Percentiles rank a stretch among this genome's conserved stretches.
Evolutionary conservation across 108 stramenopile genomes (phyloP).

Genomic region (Conticribra weissflogii): DNA sequence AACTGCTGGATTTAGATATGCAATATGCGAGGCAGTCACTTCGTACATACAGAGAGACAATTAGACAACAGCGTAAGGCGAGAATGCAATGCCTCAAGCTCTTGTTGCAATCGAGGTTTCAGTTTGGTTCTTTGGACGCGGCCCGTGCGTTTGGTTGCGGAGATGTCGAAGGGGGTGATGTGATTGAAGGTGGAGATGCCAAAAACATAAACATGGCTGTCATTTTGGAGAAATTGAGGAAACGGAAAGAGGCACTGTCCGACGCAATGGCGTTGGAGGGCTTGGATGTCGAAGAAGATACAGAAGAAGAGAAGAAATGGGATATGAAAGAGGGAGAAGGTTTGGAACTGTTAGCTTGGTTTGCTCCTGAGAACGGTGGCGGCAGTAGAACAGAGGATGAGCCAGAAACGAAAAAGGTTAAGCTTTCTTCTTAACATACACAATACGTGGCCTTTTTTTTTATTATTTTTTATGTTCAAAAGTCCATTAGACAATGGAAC

Average conservation of each 20-base stretch:
- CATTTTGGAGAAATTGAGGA: constrained; percentile 55
- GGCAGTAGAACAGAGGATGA: background rate
- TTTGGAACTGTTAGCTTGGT: constrained; percentile 56
- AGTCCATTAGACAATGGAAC: too few species aligned
- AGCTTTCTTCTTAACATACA: too few species aligned
- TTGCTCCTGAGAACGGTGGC: background rate
- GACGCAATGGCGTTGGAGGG: constrained; percentile 89
- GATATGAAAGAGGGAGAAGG: constrained; percentile 33
- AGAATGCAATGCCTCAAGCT: constrained; percentile 59
- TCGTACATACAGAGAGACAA: constrained; percentile 57
- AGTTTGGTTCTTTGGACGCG: constrained; percentile 78
- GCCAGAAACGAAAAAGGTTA: background rate
- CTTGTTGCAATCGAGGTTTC: constrained; percentile 73
- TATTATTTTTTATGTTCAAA: too few species aligned
- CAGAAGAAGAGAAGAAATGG: constrained; percentile 38
- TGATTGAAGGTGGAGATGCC: constrained; percentile 6
- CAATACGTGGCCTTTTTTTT: too few species aligned
- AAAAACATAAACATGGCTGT: constrained; percentile 1
- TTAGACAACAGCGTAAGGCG: constrained; percentile 64
- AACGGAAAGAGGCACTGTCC: constrained; percentile 59
- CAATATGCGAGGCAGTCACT: constrained; percentile 64
- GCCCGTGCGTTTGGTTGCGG: constrained; percentile 59
- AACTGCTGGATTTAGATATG: constrained; percentile 73
- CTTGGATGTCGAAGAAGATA: constrained; percentile 56
- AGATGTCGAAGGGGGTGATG: constrained; percentile 21